These are phyloP conservation scores for Xylogone sp. DNA, from an alignment of 2,329 filamentous ascomycete genomes.

Conservation along the genomic window DNA sequence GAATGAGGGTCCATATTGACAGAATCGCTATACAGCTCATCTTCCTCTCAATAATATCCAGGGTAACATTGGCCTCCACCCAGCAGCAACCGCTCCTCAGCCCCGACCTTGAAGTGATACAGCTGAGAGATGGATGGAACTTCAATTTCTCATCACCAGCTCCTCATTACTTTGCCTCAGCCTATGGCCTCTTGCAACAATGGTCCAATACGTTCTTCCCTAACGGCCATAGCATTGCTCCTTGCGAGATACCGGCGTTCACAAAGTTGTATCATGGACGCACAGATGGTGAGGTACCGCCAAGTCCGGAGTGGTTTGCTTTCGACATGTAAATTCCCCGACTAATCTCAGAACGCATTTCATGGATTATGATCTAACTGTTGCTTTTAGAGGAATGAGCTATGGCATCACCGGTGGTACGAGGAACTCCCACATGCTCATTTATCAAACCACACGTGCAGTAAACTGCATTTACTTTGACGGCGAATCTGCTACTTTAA, in stretches of 20 bases:
- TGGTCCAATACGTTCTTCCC: constrained; percentile 49
- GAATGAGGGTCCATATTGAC: not conserved
- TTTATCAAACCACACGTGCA: constrained; percentile 41
- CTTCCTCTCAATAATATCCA: not conserved
- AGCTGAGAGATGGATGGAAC: constrained; percentile 15
- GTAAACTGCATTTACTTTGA: constrained; percentile 46
- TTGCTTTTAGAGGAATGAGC: constrained; percentile 40
- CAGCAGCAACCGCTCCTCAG: not conserved
- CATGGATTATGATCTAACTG: constrained; percentile 1
- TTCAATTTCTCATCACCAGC: constrained; percentile 44
- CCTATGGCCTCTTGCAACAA: constrained; percentile 43
- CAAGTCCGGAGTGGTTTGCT: constrained; percentile 48
- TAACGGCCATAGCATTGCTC: constrained; percentile 43
- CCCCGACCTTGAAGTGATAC: not conserved
- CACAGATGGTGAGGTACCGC: constrained; percentile 34
- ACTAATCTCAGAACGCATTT: not conserved
- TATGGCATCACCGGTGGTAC: constrained; percentile 47
- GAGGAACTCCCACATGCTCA: constrained; percentile 41
- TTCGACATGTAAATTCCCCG: constrained; percentile 37
- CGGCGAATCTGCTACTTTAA: constrained; percentile 44
- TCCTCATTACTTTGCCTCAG: constrained; percentile 45
- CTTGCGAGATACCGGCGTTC: constrained; percentile 40
- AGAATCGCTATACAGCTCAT: not conserved
- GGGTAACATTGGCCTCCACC: not conserved
- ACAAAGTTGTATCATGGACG: constrained; percentile 48